Evolutionary conservation across 805 yeast species (phyloP).

Genomic region (Saccharomycopsis fermentans): DNA sequence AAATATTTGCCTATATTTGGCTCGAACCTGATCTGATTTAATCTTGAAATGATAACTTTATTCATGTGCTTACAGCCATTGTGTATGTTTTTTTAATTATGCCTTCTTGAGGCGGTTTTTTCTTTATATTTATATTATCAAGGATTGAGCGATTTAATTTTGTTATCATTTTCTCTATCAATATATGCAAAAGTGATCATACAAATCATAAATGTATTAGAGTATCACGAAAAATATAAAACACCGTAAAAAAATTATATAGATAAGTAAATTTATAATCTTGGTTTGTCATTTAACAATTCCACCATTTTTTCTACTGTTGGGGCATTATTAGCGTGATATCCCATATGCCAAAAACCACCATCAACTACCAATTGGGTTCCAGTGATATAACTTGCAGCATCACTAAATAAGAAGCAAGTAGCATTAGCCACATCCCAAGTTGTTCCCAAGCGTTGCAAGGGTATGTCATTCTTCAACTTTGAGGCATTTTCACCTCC

Average conservation of each 20-base stretch:
- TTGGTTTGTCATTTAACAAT: conserved; percentile 27
- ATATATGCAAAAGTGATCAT: not conserved
- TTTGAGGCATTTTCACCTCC: conserved; percentile 26
- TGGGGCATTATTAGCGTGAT: conserved; percentile 24
- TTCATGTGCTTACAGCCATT: too few relatives aligned
- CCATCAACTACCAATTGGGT: conserved; percentile 80
- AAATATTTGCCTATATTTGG: too few relatives aligned
- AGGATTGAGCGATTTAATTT: too few relatives aligned
- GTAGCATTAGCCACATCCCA: conserved; percentile 84
- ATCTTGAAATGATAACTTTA: too few relatives aligned
- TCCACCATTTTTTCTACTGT: conserved; percentile 36
- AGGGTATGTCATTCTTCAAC: conserved; percentile 42
- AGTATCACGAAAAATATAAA: not conserved
- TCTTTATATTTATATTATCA: too few relatives aligned
- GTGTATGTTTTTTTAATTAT: too few relatives aligned
- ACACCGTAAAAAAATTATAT: not conserved
- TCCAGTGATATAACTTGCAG: conserved; percentile 71
- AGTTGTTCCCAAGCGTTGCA: conserved; percentile 32
- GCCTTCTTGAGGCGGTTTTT: too few relatives aligned
- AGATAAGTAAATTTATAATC: conserved; percentile 23
- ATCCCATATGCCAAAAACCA: conserved; percentile 77
- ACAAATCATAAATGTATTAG: too few relatives aligned
- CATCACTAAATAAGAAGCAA: conserved; percentile 72
- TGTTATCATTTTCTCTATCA: too few relatives aligned
- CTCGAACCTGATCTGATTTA: too few relatives aligned